A percentile compares a stretch with the other conserved stretches of the same genome.
phyloP scores from a whole-genome alignment of 2,329 filamentous ascomycete species.

The Colletotrichum falcatum region DNA sequence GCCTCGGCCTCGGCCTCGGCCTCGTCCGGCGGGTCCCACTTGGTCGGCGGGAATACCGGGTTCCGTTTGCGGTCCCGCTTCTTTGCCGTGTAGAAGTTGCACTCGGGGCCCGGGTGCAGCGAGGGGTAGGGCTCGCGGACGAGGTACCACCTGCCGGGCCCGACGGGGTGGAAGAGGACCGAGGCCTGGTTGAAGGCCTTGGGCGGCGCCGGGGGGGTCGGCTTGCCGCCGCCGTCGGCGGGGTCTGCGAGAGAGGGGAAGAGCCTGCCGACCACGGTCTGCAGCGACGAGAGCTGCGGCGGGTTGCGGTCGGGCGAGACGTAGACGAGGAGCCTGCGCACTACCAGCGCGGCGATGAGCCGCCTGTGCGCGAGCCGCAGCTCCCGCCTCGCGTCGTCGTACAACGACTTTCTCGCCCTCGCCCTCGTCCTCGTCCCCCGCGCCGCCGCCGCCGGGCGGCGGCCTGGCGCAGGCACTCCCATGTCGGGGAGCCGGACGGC shows the following conservation, averaged over 20 bases:
- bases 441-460: conserved; percentile 3
- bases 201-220: conserved; percentile 43
- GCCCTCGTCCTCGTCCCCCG: too few species aligned
- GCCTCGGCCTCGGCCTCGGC: too few species aligned
- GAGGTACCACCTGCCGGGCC: conserved; percentile 56
- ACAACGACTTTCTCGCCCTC: conserved; percentile 20
- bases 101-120: conserved; percentile 49
- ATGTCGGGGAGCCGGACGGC: conserved; percentile 59
- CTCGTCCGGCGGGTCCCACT: background rate
- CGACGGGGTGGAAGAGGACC: conserved; percentile 56
- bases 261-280: conserved; percentile 59
- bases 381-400: conserved; percentile 36
- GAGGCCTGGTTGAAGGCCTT: conserved; percentile 57
- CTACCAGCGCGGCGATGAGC: conserved; percentile 58
- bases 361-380: conserved; percentile 53
- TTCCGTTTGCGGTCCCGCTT: background rate
- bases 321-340: conserved; percentile 62
- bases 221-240: background rate
- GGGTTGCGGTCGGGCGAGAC: conserved; percentile 62
- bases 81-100: background rate
- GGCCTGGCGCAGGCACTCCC: too few species aligned
- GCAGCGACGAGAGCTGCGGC: conserved; percentile 57
- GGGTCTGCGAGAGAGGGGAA: conserved; percentile 58
- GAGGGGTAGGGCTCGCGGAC: conserved; percentile 60
- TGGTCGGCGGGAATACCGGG: conserved; percentile 26